These are phyloP conservation scores for Apiospora pterosperma DNA, from an alignment of 2,329 filamentous ascomycete genomes.

Conservation along the genomic window DNA sequence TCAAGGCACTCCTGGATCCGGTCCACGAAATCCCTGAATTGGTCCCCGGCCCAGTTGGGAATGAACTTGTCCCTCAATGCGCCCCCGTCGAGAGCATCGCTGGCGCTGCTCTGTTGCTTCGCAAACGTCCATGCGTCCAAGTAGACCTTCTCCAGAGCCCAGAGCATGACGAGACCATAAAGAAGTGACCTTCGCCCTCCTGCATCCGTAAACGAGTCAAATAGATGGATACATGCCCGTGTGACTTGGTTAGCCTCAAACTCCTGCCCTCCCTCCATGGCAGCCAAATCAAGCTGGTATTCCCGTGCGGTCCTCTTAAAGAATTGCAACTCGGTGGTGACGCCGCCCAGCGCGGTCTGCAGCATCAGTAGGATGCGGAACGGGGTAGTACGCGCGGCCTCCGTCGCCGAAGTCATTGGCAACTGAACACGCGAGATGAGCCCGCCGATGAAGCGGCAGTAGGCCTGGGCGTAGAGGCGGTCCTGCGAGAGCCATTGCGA, in stretches of 20 bases:
- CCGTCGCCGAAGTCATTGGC: constrained; percentile 10
- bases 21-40: constrained; percentile 51
- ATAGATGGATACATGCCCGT: constrained; percentile 22
- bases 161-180: constrained; percentile 70
- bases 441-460: constrained; percentile 26
- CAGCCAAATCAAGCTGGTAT: constrained; percentile 21
- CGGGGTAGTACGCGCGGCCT: constrained; percentile 11
- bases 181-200: constrained; percentile 31
- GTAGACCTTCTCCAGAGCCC: constrained; percentile 70
- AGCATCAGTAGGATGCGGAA: constrained; percentile 21
- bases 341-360: constrained; percentile 21
- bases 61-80: constrained; percentile 64
- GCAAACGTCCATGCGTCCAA: constrained; percentile 57
- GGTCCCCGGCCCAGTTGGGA: constrained; percentile 62
- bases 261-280: constrained; percentile 9
- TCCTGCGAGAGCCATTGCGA: constrained; percentile 29
- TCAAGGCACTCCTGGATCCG: constrained; percentile 33
- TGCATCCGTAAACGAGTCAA: constrained; percentile 22
- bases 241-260: constrained; percentile 14
- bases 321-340: constrained; percentile 24
- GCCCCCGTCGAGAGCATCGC: constrained; percentile 58
- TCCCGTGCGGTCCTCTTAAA: constrained; percentile 23
- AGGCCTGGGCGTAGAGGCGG: constrained; percentile 28
- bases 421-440: constrained; percentile 26
- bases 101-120: constrained; percentile 10